Conservation (phyloP, 2,329 filamentous ascomycete genomes). For the Xylaria sp. region DNA sequence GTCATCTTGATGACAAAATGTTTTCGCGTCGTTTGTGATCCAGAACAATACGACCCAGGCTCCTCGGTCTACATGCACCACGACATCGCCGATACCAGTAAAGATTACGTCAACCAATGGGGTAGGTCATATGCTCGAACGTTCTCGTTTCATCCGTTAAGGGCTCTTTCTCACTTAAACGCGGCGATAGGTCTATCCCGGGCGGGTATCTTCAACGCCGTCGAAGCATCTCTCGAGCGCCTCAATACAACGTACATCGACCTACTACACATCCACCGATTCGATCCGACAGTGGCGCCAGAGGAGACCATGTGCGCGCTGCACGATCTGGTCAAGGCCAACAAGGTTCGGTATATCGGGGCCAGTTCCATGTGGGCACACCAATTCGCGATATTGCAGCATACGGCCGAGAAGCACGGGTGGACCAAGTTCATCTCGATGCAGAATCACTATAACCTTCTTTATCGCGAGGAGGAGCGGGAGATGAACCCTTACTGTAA, state of each 20-base stretch:
- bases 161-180: not conserved
- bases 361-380: constrained; percentile 54
- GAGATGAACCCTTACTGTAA: constrained; percentile 52
- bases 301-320: constrained; percentile 69
- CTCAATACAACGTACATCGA: constrained; percentile 53
- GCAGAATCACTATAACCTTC: constrained; percentile 65
- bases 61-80: not conserved
- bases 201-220: constrained; percentile 45
- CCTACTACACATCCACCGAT: constrained; percentile 63
- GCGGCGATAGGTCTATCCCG: constrained; percentile 27
- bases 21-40: constrained; percentile 6
- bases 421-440: constrained; percentile 68
- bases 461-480: constrained; percentile 68
- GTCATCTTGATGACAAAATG: constrained; percentile 22
- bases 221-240: constrained; percentile 44
- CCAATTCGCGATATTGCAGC: constrained; percentile 46
- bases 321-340: constrained; percentile 63
- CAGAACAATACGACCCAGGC: not conserved
- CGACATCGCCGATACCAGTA: not conserved
- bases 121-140: constrained; percentile 30
- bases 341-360: constrained; percentile 63
- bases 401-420: constrained; percentile 50
- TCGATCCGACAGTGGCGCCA: constrained; percentile 57
- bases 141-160: not conserved
- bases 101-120: constrained; percentile 20